Conservation (phyloP, 257 asterid species). For the Solanum paucissectum region DNA sequence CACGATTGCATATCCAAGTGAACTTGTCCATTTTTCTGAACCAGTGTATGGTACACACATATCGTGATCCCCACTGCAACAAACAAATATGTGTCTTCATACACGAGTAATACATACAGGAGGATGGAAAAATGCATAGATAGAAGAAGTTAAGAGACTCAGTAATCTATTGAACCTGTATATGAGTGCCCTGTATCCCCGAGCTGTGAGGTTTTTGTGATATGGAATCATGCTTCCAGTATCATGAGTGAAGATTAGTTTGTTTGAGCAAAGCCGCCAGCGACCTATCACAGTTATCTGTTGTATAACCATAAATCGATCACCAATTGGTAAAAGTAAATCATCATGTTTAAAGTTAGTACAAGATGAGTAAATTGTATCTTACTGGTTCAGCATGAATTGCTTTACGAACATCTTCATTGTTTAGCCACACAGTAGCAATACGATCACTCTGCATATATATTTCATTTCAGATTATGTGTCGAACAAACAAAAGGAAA, state of each 20-base stretch:
- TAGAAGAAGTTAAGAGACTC: neutral
- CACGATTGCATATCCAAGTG: conserved; percentile 59
- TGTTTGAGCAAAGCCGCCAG: conserved; percentile 60
- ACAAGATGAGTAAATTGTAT: conserved; percentile 3
- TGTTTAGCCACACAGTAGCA: conserved; percentile 72
- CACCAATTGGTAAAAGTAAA: neutral
- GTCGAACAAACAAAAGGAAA: neutral
- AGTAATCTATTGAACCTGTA: conserved; percentile 30
- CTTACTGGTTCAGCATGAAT: conserved; percentile 80
- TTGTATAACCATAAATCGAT: neutral
- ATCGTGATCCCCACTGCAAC: conserved; percentile 89
- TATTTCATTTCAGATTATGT: neutral
- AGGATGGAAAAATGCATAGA: neutral
- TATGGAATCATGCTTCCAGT: conserved; percentile 91
- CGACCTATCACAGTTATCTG: conserved; percentile 40
- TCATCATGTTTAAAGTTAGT: conserved; percentile 1
- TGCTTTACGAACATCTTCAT: conserved; percentile 70
- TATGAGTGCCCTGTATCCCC: conserved; percentile 77
- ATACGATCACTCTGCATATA: conserved; percentile 66
- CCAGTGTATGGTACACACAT: conserved; percentile 96
- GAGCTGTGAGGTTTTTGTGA: conserved; percentile 75
- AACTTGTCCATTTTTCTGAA: conserved; percentile 78
- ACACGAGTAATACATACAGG: neutral
- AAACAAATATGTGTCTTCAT: neutral
- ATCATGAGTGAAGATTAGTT: conserved; percentile 36